Evolutionary conservation across 768 basidiomycete genomes (phyloP).

Genomic region (Kwoniella dejecticola): DNA sequence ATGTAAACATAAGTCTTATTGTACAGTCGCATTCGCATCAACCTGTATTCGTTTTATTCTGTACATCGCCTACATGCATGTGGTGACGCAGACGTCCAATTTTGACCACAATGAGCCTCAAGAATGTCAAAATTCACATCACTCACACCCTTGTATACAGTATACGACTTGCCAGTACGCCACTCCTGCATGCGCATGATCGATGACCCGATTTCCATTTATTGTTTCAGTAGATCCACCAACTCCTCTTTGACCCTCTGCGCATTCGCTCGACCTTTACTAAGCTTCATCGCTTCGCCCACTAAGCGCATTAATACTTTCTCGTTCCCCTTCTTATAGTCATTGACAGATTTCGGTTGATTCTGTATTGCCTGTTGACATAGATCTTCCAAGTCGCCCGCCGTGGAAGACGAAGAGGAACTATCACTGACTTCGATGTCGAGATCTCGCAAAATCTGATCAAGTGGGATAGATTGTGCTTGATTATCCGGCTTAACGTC

Average conservation of each 20-base stretch:
- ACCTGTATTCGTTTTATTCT: too few relatives aligned
- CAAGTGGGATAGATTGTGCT: too few relatives aligned
- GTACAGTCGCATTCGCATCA: too few relatives aligned
- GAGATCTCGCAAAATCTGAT: not conserved
- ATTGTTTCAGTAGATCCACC: slow-evolving; percentile 17
- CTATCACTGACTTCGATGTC: not conserved
- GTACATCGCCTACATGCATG: too few relatives aligned
- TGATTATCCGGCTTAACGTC: too few relatives aligned
- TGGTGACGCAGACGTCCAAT: not conserved
- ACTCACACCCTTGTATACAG: too few relatives aligned
- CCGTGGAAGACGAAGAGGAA: slow-evolving; percentile 11
- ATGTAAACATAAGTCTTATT: too few relatives aligned
- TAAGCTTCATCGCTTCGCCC: slow-evolving; percentile 81
- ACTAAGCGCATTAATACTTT: slow-evolving; percentile 79
- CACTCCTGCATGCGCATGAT: too few relatives aligned
- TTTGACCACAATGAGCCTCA: too few relatives aligned
- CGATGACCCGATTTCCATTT: not conserved
- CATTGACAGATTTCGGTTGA: slow-evolving; percentile 69
- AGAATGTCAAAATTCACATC: too few relatives aligned
- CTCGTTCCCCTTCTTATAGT: slow-evolving; percentile 68
- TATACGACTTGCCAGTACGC: too few relatives aligned
- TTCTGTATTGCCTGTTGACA: slow-evolving; percentile 68
- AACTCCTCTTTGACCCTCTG: slow-evolving; percentile 62
- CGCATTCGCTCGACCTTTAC: slow-evolving; percentile 77
- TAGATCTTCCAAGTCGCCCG: slow-evolving; percentile 50